Evolutionary conservation across 805 yeast genomes (phyloP), one percentile per base, ranked within the genome.

Genomic region (Yarrowia alimentaria): DNA sequence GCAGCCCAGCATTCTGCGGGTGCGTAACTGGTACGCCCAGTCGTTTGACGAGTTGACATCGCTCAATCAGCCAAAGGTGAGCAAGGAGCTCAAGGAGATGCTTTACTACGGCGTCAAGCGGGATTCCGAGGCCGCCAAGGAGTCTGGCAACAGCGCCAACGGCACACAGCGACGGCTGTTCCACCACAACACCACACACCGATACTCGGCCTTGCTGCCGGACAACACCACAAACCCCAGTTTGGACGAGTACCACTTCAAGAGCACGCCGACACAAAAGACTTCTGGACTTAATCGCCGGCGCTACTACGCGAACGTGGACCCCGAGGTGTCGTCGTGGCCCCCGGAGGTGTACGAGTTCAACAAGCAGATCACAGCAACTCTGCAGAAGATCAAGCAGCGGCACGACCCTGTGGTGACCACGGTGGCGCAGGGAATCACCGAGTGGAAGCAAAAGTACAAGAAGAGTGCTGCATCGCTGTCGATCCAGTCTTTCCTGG

Each of bases 391-490:
- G 55, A 88, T 88, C 66, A 89, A 88, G 62, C 78, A 76, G 57
- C 72, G 96, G 25, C 96, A 88, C 64, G 96, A 89, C 65, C 95
- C 95, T 7, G 90, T 95, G 0, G 96, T 89, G 13, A 82, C 94
- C 12, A 87, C 96, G 0, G 82, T 89, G 61, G 95, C 95, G 0
- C 87, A 86, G 57, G 96, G 96, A 26, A 95, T 89, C 7, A 83
- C 83, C 60, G 94, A 87, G 64, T 89, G 96, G 94, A 88, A 88
- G 61, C 74, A 72, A 19, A 63, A 73, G 9, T 70, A 70, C 31
- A 63, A 69, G 66, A 64, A 71, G 63, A 59, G 66, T 29, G 70
- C 76, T 22, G 81, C 85, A 30, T 86, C 85, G 61, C 75, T 80
- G 49, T 78, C 86, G 10, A 80, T 89, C 26, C 95, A 89, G 66